Evolutionary conservation across 257 asterid species (phyloP).

Genomic region (Salvia hispanica): DNA sequence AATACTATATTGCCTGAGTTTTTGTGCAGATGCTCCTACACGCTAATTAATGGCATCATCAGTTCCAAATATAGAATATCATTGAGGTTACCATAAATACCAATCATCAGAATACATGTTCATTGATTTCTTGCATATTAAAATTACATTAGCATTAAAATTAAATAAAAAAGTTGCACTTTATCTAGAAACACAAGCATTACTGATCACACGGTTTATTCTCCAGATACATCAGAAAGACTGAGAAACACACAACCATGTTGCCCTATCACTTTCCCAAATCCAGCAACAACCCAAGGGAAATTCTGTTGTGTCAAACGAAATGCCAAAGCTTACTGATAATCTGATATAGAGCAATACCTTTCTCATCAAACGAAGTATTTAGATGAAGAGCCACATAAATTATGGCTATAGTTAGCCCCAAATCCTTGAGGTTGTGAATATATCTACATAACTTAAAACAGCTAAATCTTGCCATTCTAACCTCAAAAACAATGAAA

Average conservation of each 20-base stretch:
- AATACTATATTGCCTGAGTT: constrained; percentile 22
- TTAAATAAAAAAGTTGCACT: neutral
- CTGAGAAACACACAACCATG: constrained; percentile 10
- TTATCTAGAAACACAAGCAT: neutral
- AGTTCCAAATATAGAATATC: neutral
- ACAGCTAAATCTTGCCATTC: constrained; percentile 10
- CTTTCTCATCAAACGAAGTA: too few relatives aligned
- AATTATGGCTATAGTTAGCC: neutral
- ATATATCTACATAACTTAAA: constrained; percentile 4
- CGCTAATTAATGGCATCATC: constrained; percentile 7
- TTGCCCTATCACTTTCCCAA: constrained; percentile 1
- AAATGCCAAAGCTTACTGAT: neutral
- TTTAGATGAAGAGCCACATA: neutral
- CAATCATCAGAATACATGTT: constrained; percentile 9
- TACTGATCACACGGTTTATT: neutral
- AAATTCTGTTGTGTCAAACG: neutral
- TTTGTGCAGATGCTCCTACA: constrained; percentile 16
- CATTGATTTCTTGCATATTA: constrained; percentile 10
- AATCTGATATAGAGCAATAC: neutral
- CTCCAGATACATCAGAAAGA: neutral
- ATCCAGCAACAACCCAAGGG: neutral
- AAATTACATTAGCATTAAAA: neutral
- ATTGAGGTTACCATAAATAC: constrained; percentile 24
- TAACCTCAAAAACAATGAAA: neutral
- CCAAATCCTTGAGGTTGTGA: neutral